These are phyloP conservation scores for Eutrema heterophyllum DNA, from an alignment of 345 rosid species.

Conservation along the genomic window DNA sequence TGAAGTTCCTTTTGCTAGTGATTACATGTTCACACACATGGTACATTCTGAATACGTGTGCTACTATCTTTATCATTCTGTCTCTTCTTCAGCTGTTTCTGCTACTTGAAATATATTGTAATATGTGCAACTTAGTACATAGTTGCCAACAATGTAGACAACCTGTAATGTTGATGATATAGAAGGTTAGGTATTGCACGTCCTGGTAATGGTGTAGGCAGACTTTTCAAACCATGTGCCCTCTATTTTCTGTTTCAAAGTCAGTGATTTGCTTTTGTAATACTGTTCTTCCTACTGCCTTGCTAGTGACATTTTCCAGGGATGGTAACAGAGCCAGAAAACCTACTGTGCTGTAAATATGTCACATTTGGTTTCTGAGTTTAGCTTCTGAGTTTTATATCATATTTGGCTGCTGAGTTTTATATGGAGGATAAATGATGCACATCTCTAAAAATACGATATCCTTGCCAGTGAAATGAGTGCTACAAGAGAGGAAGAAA, in stretches of 20 bases:
- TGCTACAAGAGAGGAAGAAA: conserved; percentile 43
- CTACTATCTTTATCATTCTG: not conserved
- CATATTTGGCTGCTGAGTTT: not conserved
- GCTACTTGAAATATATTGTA: not conserved
- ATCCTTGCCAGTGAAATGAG: conserved; percentile 47
- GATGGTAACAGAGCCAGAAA: not conserved
- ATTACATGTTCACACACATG: not conserved
- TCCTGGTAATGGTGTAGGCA: not conserved
- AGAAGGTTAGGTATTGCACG: not conserved
- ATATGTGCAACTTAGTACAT: not conserved
- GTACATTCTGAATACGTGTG: not conserved
- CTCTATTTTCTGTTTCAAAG: not conserved
- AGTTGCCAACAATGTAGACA: not conserved
- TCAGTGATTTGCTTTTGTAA: not conserved
- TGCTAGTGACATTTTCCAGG: not conserved
- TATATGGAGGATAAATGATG: not conserved
- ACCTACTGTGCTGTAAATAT: not conserved
- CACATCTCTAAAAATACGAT: not conserved
- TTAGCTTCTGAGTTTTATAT: not conserved
- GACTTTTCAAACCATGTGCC: not conserved
- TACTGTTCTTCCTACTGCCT: not conserved
- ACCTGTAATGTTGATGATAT: not conserved
- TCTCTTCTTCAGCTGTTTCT: not conserved
- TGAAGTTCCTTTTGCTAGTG: not conserved
- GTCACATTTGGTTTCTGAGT: not conserved